Percentiles rank a stretch among this genome's conserved stretches.
These are phyloP conservation scores for Ceratocystiopsis minuta DNA, from an alignment of 2,329 filamentous ascomycete genomes.

Conservation along the genomic window DNA sequence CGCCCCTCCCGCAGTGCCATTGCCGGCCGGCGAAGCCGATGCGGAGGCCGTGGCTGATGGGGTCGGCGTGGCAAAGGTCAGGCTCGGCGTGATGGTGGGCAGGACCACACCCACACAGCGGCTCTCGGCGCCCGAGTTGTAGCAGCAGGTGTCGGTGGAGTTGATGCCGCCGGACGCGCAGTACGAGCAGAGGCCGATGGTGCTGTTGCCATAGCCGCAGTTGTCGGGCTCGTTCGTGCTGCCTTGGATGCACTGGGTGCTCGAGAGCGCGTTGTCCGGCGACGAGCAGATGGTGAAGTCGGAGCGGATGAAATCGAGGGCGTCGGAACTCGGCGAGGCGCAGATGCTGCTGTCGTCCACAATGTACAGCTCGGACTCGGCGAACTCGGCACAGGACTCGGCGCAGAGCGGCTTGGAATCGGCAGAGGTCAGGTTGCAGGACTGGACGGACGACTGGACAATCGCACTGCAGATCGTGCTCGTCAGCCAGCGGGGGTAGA, in stretches of 20 bases:
- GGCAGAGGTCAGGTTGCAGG: slow-evolving; percentile 47
- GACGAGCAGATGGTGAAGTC: slow-evolving; percentile 84
- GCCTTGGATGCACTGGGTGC: slow-evolving; percentile 55
- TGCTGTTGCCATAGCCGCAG: slow-evolving; percentile 64
- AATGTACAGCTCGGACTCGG: slow-evolving; percentile 75
- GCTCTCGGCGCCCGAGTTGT: slow-evolving; percentile 55
- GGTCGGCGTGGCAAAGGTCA: slow-evolving; percentile 35
- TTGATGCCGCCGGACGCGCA: slow-evolving; percentile 72
- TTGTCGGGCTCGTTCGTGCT: slow-evolving; percentile 66
- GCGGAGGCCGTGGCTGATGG: slow-evolving; percentile 26
- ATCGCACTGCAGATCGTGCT: slow-evolving; percentile 87
- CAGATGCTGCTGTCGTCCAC: slow-evolving; percentile 59
- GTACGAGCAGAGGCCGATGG: slow-evolving; percentile 67
- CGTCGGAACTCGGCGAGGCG: slow-evolving; percentile 42
- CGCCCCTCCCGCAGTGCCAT: slow-evolving; percentile 9
- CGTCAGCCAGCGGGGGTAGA: slow-evolving; percentile 86
- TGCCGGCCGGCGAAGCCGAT: slow-evolving; percentile 25
- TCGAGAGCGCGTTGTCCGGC: slow-evolving; percentile 59
- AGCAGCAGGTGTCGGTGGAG: slow-evolving; percentile 88
- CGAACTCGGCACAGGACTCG: slow-evolving; percentile 66
- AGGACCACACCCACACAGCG: slow-evolving; percentile 62
- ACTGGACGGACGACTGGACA: slow-evolving; percentile 65
- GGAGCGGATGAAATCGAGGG: slow-evolving; percentile 63
- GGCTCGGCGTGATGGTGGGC: slow-evolving; percentile 54
- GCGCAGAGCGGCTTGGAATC: slow-evolving; percentile 67